phyloP scores from a whole-genome alignment of 2,329 filamentous ascomycete genomes.

The Claviceps citrina region DNA sequence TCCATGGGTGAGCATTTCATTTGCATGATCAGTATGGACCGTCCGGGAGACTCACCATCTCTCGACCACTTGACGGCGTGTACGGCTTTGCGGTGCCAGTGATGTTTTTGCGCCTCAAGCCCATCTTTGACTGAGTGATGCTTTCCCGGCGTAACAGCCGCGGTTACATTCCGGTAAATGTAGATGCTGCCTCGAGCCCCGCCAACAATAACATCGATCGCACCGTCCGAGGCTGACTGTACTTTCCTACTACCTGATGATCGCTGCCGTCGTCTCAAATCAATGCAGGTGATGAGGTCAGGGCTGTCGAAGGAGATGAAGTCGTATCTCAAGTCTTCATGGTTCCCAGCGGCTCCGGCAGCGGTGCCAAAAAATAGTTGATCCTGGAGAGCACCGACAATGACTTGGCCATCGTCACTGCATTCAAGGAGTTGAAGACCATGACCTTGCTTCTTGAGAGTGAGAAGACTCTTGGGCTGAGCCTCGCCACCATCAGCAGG shows the following conservation, averaged over 20 bases:
- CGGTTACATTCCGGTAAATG: conserved; percentile 62
- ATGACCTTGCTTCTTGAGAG: conserved; percentile 20
- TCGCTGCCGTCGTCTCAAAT: conserved; percentile 34
- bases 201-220: conserved; percentile 65
- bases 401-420: conserved; percentile 38
- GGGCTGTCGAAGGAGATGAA: conserved; percentile 43
- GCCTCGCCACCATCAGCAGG: conserved; percentile 15
- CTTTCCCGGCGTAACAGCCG: conserved; percentile 33
- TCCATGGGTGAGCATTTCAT: conserved; percentile 14
- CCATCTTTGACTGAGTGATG: conserved; percentile 29
- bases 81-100: conserved; percentile 83
- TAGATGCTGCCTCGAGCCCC: conserved; percentile 62
- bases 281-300: conserved; percentile 51
- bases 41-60: conserved; percentile 47
- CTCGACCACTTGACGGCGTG: conserved; percentile 78
- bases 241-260: conserved; percentile 11
- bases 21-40: background rate
- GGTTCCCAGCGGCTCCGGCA: conserved; percentile 9
- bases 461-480: conserved; percentile 21
- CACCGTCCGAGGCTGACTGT: conserved; percentile 15
- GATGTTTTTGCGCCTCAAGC: conserved; percentile 49
- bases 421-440: conserved; percentile 29
- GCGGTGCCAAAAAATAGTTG: conserved; percentile 21
- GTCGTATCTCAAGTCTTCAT: conserved; percentile 29
- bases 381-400: conserved; percentile 30